A percentile compares a stretch with the other conserved stretches of the same genome.
Conservation (phyloP, 2,329 filamentous ascomycete species). For the Beauveria sp. region DNA sequence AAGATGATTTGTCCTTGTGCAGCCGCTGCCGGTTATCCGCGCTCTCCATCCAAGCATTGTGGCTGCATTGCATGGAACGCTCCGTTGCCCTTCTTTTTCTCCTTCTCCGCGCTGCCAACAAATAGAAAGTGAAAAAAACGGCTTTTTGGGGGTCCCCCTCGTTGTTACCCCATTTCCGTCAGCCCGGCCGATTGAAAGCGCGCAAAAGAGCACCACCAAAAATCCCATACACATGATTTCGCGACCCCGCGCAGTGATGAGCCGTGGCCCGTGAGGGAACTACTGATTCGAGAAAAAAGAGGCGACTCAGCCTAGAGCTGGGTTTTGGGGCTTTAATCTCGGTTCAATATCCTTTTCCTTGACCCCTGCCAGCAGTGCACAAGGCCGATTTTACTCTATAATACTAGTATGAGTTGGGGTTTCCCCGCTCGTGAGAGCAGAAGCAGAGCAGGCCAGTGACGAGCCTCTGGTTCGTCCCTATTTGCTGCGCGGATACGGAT, state of each 20-base stretch:
- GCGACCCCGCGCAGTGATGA: background rate
- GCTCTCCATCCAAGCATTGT: background rate
- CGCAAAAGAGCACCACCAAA: too few species aligned
- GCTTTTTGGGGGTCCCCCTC: background rate
- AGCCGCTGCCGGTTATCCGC: conserved; percentile 11
- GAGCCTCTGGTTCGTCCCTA: too few species aligned
- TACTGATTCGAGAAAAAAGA: background rate
- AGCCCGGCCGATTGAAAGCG: background rate
- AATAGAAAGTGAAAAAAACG: background rate
- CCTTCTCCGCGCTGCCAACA: background rate
- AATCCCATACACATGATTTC: conserved; percentile 2
- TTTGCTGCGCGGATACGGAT: too few species aligned
- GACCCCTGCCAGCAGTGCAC: background rate
- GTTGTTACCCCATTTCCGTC: background rate
- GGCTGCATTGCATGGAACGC: too few species aligned
- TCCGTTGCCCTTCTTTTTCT: too few species aligned
- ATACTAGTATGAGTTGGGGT: too few species aligned
- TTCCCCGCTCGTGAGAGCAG: too few species aligned
- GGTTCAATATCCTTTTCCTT: background rate
- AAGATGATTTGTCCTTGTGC: background rate
- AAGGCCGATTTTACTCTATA: background rate
- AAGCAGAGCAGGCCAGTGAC: too few species aligned
- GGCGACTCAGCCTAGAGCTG: background rate
- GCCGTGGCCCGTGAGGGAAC: too few species aligned
- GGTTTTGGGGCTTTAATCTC: background rate